Evolutionary conservation across 306 rosid species (phyloP).

Genomic region (Sophora flavescens): DNA sequence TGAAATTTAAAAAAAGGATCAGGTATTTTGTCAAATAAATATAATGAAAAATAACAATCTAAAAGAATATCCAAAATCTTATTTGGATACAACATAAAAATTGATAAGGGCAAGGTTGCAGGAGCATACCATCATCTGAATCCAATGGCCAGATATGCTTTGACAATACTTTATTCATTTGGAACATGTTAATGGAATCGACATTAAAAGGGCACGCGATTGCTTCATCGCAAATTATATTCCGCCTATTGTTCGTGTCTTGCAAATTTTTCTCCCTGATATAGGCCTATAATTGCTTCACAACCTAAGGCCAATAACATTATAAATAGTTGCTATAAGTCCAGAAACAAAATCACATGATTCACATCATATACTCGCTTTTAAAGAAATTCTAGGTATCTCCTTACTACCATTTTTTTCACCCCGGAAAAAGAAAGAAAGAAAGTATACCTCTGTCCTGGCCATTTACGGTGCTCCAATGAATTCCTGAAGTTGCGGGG

Average conservation of each 20-base stretch:
- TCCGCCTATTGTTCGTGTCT: constrained; percentile 66
- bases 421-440: background rate
- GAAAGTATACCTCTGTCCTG: constrained; percentile 69
- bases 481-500: constrained; percentile 78
- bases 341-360: constrained; percentile 35
- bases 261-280: constrained; percentile 77
- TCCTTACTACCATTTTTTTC: background rate
- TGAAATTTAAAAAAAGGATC: constrained; percentile 21
- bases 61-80: constrained; percentile 31
- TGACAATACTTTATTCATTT: constrained; percentile 78
- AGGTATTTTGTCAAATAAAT: constrained; percentile 19
- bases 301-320: constrained; percentile 61
- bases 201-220: constrained; percentile 72
- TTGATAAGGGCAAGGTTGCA: constrained; percentile 33
- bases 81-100: constrained; percentile 11
- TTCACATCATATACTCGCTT: constrained; percentile 30
- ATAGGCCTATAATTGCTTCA: constrained; percentile 75
- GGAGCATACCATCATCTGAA: constrained; percentile 67
- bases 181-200: constrained; percentile 76
- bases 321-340: constrained; percentile 32
- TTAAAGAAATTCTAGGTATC: constrained; percentile 40
- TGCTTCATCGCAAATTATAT: constrained; percentile 70
- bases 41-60: constrained; percentile 13
- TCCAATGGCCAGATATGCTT: constrained; percentile 87
- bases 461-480: constrained; percentile 78